phyloP scores from a whole-genome alignment of 176 grass and related monocot genomes.

The Luzula sylvatica region DNA sequence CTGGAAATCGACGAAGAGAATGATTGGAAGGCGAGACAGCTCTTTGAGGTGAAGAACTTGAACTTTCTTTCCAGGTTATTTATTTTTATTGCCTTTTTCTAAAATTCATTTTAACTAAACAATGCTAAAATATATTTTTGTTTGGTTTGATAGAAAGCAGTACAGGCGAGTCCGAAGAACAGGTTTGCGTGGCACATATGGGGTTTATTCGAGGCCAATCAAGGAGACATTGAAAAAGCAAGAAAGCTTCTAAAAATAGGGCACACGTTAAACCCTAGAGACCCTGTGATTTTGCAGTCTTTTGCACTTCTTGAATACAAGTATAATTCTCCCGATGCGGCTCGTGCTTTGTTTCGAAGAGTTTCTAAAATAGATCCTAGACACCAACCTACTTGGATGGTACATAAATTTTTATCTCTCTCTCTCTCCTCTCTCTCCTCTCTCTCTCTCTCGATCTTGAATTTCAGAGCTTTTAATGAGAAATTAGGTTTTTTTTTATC shows the following conservation, averaged over 20 bases:
- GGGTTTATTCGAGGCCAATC: slow-evolving; percentile 83
- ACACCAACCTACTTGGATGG: slow-evolving; percentile 95
- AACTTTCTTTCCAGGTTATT: slow-evolving; percentile 25
- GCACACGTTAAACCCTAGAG: slow-evolving; percentile 80
- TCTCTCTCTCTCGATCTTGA: neutral
- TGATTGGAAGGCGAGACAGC: slow-evolving; percentile 62
- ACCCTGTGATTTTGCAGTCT: slow-evolving; percentile 87
- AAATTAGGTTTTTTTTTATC: neutral
- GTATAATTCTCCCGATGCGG: slow-evolving; percentile 55
- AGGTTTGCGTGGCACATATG: slow-evolving; percentile 98
- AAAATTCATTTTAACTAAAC: too few relatives aligned
- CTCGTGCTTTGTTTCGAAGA: slow-evolving; percentile 75
- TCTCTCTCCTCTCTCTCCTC: slow-evolving; percentile 2
- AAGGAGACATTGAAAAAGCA: slow-evolving; percentile 56
- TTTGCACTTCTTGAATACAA: slow-evolving; percentile 90
- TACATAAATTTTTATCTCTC: too few relatives aligned
- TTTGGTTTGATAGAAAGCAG: slow-evolving; percentile 50
- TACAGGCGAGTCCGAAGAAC: slow-evolving; percentile 93
- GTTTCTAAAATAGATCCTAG: slow-evolving; percentile 81
- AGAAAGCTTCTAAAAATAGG: slow-evolving; percentile 96
- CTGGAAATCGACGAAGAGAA: slow-evolving; percentile 84
- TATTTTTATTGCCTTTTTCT: slow-evolving; percentile 6
- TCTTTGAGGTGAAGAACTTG: slow-evolving; percentile 76
- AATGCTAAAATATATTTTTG: slow-evolving; percentile 8
- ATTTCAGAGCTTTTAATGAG: neutral